These are phyloP conservation scores for Mycena latifolia DNA, from an alignment of 768 basidiomycete genomes.

Conservation along the genomic window DNA sequence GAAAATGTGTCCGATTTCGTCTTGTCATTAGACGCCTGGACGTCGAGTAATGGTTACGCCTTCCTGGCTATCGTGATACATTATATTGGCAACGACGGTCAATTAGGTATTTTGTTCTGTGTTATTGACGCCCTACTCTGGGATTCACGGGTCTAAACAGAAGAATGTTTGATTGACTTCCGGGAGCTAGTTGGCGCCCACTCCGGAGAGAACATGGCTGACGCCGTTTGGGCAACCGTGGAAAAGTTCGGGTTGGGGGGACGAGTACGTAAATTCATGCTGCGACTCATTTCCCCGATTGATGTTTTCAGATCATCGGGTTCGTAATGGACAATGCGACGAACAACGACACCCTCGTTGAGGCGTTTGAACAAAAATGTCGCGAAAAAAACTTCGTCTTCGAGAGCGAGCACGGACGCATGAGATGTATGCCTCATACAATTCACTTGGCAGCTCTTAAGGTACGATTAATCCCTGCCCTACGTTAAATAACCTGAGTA, in stretches of 20 bases:
- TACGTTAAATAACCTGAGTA: too few species aligned
- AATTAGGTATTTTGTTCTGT: too few species aligned
- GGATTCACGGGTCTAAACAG: too few species aligned
- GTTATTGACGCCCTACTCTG: too few species aligned
- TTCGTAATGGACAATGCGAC: constrained; percentile 45
- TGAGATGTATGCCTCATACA: constrained; percentile 53
- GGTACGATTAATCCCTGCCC: constrained; percentile 23
- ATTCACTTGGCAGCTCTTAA: constrained; percentile 51
- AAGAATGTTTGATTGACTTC: constrained; percentile 52
- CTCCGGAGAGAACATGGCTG: constrained; percentile 48
- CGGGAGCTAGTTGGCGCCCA: constrained; percentile 46
- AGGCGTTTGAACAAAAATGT: constrained; percentile 34
- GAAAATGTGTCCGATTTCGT: constrained; percentile 11
- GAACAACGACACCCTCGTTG: constrained; percentile 50
- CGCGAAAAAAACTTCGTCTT: constrained; percentile 36
- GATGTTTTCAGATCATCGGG: constrained; percentile 40
- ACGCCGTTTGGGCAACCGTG: constrained; percentile 44
- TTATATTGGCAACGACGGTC: constrained; percentile 40
- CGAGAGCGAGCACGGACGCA: constrained; percentile 36
- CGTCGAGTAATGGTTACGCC: constrained; percentile 44
- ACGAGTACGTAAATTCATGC: constrained; percentile 26
- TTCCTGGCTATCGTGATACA: constrained; percentile 41
- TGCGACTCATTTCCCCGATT: too few species aligned
- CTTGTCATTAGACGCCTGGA: constrained; percentile 46
- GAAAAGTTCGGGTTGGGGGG: constrained; percentile 41